These are phyloP conservation scores for Fusarium siculi DNA, from an alignment of 2,329 filamentous ascomycete species.

Conservation along the genomic window DNA sequence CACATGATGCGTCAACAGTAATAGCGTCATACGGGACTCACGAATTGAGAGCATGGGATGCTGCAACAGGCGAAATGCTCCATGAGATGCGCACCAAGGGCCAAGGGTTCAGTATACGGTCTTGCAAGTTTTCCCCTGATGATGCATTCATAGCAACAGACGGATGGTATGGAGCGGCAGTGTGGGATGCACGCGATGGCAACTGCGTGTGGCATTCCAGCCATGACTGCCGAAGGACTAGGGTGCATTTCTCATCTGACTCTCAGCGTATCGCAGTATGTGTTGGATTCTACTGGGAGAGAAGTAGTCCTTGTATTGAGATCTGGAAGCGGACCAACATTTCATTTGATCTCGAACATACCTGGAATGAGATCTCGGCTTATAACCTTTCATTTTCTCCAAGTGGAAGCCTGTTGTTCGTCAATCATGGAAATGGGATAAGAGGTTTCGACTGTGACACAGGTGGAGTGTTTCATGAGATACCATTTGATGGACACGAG, in stretches of 20 bases:
- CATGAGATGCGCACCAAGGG: accelerated
- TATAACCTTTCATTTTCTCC: not conserved
- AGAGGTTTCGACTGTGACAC: not conserved
- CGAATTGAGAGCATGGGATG: not conserved
- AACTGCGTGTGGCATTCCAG: not conserved
- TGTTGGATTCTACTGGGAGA: no score
- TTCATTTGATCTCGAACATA: not conserved
- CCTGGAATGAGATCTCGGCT: accelerated
- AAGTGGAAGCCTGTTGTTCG: not conserved
- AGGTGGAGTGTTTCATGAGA: not conserved
- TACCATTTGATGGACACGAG: not conserved
- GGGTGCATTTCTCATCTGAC: not conserved
- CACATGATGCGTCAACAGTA: not conserved
- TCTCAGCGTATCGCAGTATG: not conserved
- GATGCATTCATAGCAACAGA: not conserved
- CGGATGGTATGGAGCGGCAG: not conserved
- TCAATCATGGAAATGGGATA: not conserved
- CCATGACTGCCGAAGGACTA: no score
- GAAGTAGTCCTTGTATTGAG: not conserved
- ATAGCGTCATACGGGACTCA: accelerated
- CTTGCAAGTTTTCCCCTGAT: not conserved
- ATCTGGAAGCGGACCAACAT: not conserved
- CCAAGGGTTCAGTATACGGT: accelerated
- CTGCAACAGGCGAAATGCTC: accelerated
- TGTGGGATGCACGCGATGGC: not conserved